Conservation (phyloP, 345 rosid species). For the Gossypium sturtianum region DNA sequence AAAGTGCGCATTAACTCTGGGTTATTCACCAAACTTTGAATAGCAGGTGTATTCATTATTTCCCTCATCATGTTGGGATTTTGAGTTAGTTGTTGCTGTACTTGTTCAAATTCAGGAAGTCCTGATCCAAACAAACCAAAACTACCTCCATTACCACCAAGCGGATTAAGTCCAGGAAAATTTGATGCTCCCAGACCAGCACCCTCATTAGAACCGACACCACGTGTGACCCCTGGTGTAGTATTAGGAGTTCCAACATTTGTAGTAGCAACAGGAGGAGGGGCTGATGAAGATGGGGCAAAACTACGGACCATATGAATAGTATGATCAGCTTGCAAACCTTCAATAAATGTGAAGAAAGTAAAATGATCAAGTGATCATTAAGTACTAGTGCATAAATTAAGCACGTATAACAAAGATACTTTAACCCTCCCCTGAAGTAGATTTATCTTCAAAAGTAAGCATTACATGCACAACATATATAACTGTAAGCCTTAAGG, state of each 20-base stretch:
- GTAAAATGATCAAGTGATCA: neutral
- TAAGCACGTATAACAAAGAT: too few relatives aligned
- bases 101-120: constrained; percentile 71
- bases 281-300: constrained; percentile 47
- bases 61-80: constrained; percentile 84
- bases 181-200: constrained; percentile 55
- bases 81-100: constrained; percentile 72
- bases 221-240: constrained; percentile 44
- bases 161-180: constrained; percentile 60
- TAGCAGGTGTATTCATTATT: constrained; percentile 73
- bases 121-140: constrained; percentile 61
- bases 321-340: constrained; percentile 89
- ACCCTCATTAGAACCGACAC: constrained; percentile 51
- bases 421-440: neutral
- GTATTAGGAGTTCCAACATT: constrained; percentile 36
- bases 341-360: constrained; percentile 26
- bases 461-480: neutral
- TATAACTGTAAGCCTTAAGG: neutral
- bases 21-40: constrained; percentile 78
- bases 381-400: neutral
- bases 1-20: constrained; percentile 73
- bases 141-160: constrained; percentile 43
- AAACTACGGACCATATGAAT: constrained; percentile 85
- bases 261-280: constrained; percentile 42
- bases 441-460: neutral